Percentiles rank a stretch among this genome's conserved stretches.
Conservation (phyloP, 495 filamentous ascomycete genomes). For the Cercophora newfieldiana region DNA sequence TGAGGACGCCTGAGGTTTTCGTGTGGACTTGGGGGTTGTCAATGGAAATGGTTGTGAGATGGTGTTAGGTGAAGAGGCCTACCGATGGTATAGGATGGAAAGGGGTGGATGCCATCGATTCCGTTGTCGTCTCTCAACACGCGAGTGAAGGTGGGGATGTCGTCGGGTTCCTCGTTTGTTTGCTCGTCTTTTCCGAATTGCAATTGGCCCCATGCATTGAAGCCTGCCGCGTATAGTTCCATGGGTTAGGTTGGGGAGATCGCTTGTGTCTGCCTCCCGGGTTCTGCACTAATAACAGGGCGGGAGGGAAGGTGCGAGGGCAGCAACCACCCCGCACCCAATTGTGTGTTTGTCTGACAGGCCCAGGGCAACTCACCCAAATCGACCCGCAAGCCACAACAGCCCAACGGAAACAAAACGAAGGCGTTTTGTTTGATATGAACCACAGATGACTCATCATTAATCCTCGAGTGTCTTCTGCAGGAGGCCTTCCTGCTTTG, state of each 20-base stretch:
- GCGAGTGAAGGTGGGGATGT: conserved; percentile 40
- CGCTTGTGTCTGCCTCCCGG: background rate
- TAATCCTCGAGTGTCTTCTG: background rate
- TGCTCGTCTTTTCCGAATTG: conserved; percentile 26
- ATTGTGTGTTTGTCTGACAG: too few relatives aligned
- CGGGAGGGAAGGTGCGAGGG: background rate
- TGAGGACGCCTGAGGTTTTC: conserved; percentile 2
- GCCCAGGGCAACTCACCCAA: too few relatives aligned
- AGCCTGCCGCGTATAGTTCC: conserved; percentile 52
- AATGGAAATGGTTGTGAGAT: background rate
- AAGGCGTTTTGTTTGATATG: background rate
- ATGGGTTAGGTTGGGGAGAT: conserved; percentile 22
- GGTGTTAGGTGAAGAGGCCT: conserved; percentile 14
- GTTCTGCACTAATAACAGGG: too few relatives aligned
- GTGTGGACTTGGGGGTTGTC: conserved; percentile 13
- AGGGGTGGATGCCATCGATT: conserved; percentile 31
- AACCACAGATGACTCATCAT: too few relatives aligned
- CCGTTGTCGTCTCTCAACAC: conserved; percentile 33
- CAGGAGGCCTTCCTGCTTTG: background rate
- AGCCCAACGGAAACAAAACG: background rate
- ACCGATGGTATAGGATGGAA: conserved; percentile 44
- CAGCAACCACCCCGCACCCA: background rate
- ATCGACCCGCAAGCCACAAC: background rate
- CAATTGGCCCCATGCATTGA: conserved; percentile 54
- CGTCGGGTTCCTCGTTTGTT: conserved; percentile 34